Evolutionary conservation across 495 filamentous ascomycete species (phyloP).

Genomic region (Xylaria venustula): DNA sequence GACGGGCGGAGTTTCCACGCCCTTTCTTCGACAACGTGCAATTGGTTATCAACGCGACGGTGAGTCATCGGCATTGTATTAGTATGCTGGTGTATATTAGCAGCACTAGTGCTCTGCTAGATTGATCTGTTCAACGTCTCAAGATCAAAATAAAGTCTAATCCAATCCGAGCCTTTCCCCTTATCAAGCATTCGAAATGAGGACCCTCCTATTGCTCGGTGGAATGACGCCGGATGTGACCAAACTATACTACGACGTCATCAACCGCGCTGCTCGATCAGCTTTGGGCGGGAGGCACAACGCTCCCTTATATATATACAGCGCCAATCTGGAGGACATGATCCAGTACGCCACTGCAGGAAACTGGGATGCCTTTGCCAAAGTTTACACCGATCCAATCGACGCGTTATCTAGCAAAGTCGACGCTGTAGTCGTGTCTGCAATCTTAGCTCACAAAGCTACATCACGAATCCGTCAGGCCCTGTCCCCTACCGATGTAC

Average conservation of each 20-base stretch:
- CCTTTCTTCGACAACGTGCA: no score
- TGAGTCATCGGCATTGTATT: no score
- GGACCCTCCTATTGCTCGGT: slow-evolving; percentile 7
- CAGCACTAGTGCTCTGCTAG: no score
- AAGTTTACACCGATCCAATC: slow-evolving; percentile 7
- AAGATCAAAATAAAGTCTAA: no score
- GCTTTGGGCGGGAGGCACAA: slow-evolving; percentile 14
- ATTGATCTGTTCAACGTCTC: no score
- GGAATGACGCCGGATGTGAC: slow-evolving; percentile 21
- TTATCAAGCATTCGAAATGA: not conserved
- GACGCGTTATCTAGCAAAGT: slow-evolving; percentile 4
- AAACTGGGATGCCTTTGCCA: slow-evolving; percentile 13
- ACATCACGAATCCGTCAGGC: slow-evolving; percentile 4
- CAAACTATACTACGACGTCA: slow-evolving; percentile 19
- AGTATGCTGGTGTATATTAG: no score
- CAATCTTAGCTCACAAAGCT: slow-evolving; percentile 22
- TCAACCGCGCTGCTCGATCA: slow-evolving; percentile 16
- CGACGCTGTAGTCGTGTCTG: slow-evolving; percentile 18
- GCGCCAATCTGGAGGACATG: slow-evolving; percentile 18
- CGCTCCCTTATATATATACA: slow-evolving; percentile 21
- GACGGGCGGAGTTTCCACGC: no score
- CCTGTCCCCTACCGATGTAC: slow-evolving; percentile 1
- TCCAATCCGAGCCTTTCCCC: no score
- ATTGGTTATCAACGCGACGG: no score
- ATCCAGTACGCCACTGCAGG: slow-evolving; percentile 7